Conservation (phyloP, 2,329 filamentous ascomycete genomes). For the Coniochaeta sp. region DNA sequence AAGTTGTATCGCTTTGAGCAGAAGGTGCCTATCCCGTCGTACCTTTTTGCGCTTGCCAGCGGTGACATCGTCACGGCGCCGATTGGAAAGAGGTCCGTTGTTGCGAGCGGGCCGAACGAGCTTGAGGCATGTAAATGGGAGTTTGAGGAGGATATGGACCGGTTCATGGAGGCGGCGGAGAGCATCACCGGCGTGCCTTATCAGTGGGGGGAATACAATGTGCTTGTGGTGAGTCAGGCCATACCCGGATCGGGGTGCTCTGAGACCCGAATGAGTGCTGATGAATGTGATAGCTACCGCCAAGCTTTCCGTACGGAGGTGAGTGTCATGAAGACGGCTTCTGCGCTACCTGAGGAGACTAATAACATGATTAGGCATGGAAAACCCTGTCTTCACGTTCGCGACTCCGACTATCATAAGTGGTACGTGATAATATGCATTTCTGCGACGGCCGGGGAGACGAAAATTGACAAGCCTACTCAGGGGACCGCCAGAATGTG, state of each 20-base stretch:
- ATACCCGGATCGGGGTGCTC: not conserved
- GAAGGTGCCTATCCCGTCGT: conserved; percentile 85
- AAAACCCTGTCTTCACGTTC: conserved; percentile 92
- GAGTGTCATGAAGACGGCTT: conserved; percentile 21
- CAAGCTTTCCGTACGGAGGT: conserved; percentile 83
- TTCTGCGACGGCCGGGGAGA: not conserved
- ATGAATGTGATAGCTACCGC: conserved; percentile 47
- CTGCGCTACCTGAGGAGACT: not conserved
- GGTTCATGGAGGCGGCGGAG: conserved; percentile 83
- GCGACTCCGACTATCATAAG: conserved; percentile 92
- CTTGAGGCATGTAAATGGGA: conserved; percentile 82
- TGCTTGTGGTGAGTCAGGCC: conserved; percentile 48
- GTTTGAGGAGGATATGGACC: conserved; percentile 83
- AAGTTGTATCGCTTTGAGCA: conserved; percentile 82
- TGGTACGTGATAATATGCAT: conserved; percentile 32
- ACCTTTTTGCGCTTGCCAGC: conserved; percentile 86
- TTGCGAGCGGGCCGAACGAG: conserved; percentile 84
- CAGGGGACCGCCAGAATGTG: conserved; percentile 71
- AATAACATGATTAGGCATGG: conserved; percentile 52
- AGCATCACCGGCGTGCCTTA: conserved; percentile 70
- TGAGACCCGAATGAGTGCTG: not conserved
- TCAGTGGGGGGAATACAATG: conserved; percentile 91
- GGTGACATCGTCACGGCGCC: conserved; percentile 80
- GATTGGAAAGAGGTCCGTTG: conserved; percentile 77
- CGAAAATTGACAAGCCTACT: not conserved